These are phyloP conservation scores for Brassica rapa DNA, from an alignment of 345 rosid species.

Conservation along the genomic window DNA sequence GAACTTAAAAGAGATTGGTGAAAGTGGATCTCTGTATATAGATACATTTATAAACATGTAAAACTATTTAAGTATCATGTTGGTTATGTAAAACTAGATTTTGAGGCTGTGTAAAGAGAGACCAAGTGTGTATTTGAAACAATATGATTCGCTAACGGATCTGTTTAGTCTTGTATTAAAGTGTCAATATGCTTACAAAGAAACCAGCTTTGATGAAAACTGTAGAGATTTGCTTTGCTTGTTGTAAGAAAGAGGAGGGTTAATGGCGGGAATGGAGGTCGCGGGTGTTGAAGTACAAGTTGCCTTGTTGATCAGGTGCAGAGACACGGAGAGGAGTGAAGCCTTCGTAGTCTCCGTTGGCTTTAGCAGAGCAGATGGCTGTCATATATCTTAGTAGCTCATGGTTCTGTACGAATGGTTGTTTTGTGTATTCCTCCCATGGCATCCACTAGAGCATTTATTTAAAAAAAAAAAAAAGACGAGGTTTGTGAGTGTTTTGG, in stretches of 20 bases:
- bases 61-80: constrained; percentile 10
- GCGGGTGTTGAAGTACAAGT: constrained; percentile 37
- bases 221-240: not conserved
- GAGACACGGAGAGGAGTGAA: constrained; percentile 40
- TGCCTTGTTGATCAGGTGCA: constrained; percentile 32
- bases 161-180: constrained; percentile 24
- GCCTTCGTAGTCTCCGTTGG: constrained; percentile 38
- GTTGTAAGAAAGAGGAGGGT: not conserved
- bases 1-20: constrained; percentile 27
- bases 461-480: not conserved
- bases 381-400: constrained; percentile 40
- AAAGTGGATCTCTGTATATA: constrained; percentile 37
- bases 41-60: constrained; percentile 28
- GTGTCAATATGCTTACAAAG: constrained; percentile 13
- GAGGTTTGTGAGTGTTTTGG: constrained; percentile 1
- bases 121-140: constrained; percentile 19
- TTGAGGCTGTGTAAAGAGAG: constrained; percentile 41
- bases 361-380: constrained; percentile 45
- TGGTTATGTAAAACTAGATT: constrained; percentile 19
- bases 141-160: not conserved
- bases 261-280: constrained; percentile 36
- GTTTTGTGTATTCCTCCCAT: constrained; percentile 44
- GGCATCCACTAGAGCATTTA: constrained; percentile 71
- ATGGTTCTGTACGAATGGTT: constrained; percentile 41
- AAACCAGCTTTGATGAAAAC: not conserved